phyloP scores from a whole-genome alignment of 2,329 filamentous ascomycete species.

The Amylocarpus encephaloides region DNA sequence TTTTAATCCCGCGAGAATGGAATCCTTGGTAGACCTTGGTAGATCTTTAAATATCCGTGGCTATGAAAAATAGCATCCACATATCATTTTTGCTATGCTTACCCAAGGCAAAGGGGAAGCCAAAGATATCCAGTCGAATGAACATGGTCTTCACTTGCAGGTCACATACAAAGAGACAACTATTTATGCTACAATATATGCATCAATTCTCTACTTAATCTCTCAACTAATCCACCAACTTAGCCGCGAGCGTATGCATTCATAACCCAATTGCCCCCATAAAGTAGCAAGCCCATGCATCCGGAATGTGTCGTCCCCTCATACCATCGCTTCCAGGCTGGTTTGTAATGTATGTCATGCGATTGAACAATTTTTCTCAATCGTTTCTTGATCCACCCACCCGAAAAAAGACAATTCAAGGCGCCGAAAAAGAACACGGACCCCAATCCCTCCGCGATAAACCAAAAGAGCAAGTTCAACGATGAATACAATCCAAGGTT shows the following conservation, averaged over 20 bases:
- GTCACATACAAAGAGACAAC: too few species aligned
- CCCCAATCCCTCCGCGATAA: slow-evolving; percentile 17
- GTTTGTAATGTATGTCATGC: background rate
- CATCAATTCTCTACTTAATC: background rate
- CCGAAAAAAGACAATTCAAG: background rate
- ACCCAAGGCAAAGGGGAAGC: too few species aligned
- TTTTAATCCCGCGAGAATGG: too few species aligned
- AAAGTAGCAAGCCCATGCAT: background rate
- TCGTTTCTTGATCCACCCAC: background rate
- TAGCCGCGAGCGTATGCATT: background rate
- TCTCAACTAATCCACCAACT: background rate
- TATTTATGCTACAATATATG: background rate
- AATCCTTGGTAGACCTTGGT: too few species aligned
- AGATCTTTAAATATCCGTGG: too few species aligned
- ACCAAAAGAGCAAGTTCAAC: slow-evolving; percentile 8
- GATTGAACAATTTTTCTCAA: background rate
- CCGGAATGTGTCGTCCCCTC: background rate
- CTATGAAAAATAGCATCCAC: too few species aligned
- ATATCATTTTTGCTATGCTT: too few species aligned
- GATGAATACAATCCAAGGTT: slow-evolving; percentile 25
- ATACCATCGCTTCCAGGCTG: slow-evolving; percentile 1
- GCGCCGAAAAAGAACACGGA: slow-evolving; percentile 16
- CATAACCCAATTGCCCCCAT: background rate
- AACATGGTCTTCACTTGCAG: too few species aligned
- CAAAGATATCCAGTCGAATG: too few species aligned